Evolutionary conservation across 169 alveolate species (phyloP).

Genomic region (Theileria orientalis): DNA sequence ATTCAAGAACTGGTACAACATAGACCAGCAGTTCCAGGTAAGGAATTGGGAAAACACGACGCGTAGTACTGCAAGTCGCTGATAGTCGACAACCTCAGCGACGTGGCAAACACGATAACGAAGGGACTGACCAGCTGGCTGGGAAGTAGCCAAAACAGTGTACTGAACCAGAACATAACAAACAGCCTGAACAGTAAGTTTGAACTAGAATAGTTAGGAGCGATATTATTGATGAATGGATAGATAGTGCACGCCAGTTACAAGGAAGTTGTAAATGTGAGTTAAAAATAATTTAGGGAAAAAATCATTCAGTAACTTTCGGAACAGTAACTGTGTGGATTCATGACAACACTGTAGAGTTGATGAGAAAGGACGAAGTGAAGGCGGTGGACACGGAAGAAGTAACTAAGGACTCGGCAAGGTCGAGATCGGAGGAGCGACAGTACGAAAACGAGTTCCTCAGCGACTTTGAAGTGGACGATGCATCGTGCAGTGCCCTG

Average conservation of each 20-base stretch:
- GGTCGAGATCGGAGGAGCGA: neutral
- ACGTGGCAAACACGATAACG: conserved; percentile 54
- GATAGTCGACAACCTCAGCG: conserved; percentile 63
- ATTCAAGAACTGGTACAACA: conserved; percentile 81
- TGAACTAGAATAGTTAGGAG: neutral
- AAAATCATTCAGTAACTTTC: neutral
- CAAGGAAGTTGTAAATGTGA: neutral
- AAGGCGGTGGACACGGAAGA: neutral
- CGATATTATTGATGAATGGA: no score
- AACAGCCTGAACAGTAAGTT: conserved; percentile 27
- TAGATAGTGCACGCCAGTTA: no score
- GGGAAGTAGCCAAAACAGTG: conserved; percentile 56
- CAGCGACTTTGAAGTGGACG: conserved; percentile 3
- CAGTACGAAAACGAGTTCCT: neutral
- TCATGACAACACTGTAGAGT: neutral
- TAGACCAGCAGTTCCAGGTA: conserved; percentile 81
- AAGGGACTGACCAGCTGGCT: conserved; percentile 55
- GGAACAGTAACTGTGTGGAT: neutral
- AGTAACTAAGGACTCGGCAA: neutral
- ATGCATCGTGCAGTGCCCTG: conserved; percentile 1
- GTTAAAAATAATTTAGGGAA: neutral
- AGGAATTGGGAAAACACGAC: neutral
- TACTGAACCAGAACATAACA: conserved; percentile 54
- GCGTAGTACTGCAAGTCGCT: conserved; percentile 57
- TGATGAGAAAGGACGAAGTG: neutral